These are phyloP conservation scores for Pseudogymnoascus sp. DNA, from an alignment of 2,329 filamentous ascomycete species.

Conservation along the genomic window DNA sequence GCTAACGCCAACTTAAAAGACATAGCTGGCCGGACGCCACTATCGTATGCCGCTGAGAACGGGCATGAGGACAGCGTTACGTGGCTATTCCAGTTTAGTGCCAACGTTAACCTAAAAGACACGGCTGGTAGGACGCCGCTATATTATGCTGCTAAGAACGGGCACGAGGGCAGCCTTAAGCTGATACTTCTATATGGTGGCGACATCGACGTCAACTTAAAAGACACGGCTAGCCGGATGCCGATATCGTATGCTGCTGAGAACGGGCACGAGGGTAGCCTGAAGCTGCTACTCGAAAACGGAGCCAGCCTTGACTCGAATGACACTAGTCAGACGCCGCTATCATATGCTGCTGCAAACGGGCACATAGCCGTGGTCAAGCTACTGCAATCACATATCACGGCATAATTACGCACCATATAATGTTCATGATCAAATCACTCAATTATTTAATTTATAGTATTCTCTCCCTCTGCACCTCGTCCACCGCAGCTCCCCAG, in stretches of 20 bases:
- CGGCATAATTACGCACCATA: neutral
- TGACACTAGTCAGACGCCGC: slow-evolving; percentile 26
- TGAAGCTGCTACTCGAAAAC: neutral
- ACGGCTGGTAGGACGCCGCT: slow-evolving; percentile 26
- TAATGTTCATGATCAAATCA: neutral
- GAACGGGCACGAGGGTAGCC: neutral
- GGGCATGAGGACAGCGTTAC: neutral
- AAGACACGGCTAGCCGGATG: slow-evolving; percentile 26
- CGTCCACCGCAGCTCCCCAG: neutral
- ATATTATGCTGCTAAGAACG: neutral
- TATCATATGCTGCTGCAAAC: neutral
- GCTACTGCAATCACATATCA: neutral
- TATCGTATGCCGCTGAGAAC: neutral
- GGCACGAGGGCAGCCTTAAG: neutral
- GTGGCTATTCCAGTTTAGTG: too few species aligned
- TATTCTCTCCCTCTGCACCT: too few species aligned
- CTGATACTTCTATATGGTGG: neutral
- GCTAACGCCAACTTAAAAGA: neutral
- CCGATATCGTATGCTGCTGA: neutral
- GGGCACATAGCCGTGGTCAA: neutral
- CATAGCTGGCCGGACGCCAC: neutral
- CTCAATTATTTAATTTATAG: neutral
- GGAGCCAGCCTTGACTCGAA: neutral
- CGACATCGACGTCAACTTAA: neutral
- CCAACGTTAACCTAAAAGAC: neutral